These are phyloP conservation scores for Ophiostoma tasmaniense DNA, from an alignment of 2,329 filamentous ascomycete species.

Conservation along the genomic window DNA sequence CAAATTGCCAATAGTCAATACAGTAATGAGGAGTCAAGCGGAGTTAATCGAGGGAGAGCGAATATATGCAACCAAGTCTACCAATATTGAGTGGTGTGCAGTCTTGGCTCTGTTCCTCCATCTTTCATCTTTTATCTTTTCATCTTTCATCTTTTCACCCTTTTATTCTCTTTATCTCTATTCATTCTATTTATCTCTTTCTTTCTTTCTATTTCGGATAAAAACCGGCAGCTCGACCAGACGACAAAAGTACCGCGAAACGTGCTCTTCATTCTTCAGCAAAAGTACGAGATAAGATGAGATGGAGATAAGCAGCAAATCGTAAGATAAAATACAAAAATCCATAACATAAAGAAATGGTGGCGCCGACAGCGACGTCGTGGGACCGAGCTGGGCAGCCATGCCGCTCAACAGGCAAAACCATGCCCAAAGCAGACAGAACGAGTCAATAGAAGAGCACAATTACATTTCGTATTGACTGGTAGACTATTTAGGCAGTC, in stretches of 20 bases:
- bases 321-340: not conserved
- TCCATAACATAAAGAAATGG: not conserved
- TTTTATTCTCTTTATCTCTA: too few relatives aligned
- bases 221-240: not conserved
- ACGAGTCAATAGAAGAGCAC: not conserved
- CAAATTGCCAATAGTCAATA: too few relatives aligned
- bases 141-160: too few relatives aligned
- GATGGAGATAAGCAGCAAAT: not conserved
- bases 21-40: too few relatives aligned
- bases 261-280: not conserved
- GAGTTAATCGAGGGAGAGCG: not conserved
- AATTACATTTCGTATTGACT: too few relatives aligned
- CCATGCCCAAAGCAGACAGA: not conserved
- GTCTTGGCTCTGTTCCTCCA: too few relatives aligned
- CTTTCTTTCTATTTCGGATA: too few relatives aligned
- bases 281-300: not conserved
- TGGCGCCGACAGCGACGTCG: not conserved
- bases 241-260: not conserved
- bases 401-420: not conserved
- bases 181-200: too few relatives aligned
- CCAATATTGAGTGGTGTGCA: not conserved
- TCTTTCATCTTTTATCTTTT: too few relatives aligned
- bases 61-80: not conserved
- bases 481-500: not conserved
- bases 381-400: not conserved